A percentile compares a stretch with the other conserved stretches of the same genome.
Evolutionary conservation across 225 moss, liverwort and hornwort genomes (phyloP).

Genomic region (Neckera pumila): DNA sequence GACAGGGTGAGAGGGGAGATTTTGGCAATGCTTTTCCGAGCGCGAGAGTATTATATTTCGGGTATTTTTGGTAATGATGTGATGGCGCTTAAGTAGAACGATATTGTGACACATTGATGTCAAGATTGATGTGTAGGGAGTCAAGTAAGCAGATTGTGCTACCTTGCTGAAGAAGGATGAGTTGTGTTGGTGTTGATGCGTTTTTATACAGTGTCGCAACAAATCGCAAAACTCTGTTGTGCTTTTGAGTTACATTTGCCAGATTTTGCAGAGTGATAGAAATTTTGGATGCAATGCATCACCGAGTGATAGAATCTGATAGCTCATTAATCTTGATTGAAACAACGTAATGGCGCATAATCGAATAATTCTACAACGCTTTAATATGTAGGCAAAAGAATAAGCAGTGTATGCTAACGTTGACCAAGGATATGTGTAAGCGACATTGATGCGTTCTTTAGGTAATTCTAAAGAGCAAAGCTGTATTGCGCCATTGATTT

Average conservation of each 20-base stretch:
- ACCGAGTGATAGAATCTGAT: background rate
- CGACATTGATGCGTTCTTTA: background rate
- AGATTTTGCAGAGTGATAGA: background rate
- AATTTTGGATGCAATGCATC: background rate
- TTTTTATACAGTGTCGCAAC: background rate
- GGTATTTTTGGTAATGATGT: background rate
- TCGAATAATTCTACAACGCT: background rate
- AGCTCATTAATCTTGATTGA: too few species aligned
- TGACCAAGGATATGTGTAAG: background rate
- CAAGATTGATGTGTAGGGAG: too few species aligned
- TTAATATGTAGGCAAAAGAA: background rate
- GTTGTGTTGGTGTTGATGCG: background rate
- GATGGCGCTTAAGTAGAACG: background rate
- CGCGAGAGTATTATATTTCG: background rate
- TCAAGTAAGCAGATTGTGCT: background rate
- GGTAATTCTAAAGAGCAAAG: background rate
- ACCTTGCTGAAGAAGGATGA: background rate
- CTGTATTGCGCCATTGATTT: background rate
- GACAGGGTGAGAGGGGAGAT: background rate
- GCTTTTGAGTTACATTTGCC: background rate
- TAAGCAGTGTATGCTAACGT: background rate
- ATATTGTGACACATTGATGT: background rate
- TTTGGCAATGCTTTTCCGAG: background rate
- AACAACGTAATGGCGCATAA: too few species aligned
- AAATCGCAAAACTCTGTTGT: background rate